phyloP scores from a whole-genome alignment of 306 rosid genomes.

The Acacia crassicarpa region DNA sequence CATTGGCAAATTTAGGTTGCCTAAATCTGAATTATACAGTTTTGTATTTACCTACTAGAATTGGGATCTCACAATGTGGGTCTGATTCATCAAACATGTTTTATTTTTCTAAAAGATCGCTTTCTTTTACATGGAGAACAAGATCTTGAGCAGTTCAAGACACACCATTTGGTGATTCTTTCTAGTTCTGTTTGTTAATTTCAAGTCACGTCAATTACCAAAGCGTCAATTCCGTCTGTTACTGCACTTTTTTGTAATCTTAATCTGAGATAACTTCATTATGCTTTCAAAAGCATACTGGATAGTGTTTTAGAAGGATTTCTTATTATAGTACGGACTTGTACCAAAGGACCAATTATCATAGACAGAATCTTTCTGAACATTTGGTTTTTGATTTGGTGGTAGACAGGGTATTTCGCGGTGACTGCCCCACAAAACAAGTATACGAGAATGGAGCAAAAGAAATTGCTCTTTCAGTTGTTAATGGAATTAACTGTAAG shows the following conservation, averaged over 20 bases:
- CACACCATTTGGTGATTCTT: constrained; percentile 19
- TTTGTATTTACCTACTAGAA: constrained; percentile 9
- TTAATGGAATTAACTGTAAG: constrained; percentile 93
- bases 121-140: constrained; percentile 5
- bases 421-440: constrained; percentile 81
- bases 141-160: background rate
- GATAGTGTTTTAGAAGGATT: background rate
- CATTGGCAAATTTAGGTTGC: constrained; percentile 19
- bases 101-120: background rate
- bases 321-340: background rate
- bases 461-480: constrained; percentile 93
- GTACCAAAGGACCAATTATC: background rate
- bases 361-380: constrained; percentile 29
- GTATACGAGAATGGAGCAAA: constrained; percentile 90
- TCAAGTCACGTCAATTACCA: background rate
- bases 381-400: constrained; percentile 32
- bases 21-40: constrained; percentile 7
- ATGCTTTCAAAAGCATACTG: constrained; percentile 15
- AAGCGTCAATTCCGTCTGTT: background rate
- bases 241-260: background rate
- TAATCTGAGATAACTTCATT: background rate
- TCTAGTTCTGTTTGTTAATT: constrained; percentile 12
- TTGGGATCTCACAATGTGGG: constrained; percentile 9
- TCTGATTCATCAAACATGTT: constrained; percentile 11
- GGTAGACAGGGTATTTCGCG: constrained; percentile 87